Base-by-base conservation (phyloP, 176 grass and related monocot genomes). In the Musa beccarii region DNA sequence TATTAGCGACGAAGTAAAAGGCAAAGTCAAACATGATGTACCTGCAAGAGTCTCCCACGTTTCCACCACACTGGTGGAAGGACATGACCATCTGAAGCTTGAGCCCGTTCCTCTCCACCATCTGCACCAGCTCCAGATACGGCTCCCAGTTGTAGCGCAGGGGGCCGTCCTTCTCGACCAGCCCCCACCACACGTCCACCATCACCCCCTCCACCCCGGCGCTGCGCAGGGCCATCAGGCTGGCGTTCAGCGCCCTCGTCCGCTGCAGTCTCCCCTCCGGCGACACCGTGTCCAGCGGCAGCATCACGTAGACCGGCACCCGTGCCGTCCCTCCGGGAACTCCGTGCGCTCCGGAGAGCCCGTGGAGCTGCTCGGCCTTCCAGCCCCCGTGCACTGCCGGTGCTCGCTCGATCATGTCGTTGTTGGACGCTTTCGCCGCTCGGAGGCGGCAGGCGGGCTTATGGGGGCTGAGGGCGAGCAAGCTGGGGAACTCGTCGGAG, bases 161-260 rank as follows among this genome's bases (percentile, higher is more conserved):
- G 26, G 95, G 90, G 0, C 84, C 90, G 0, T 93, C 88, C 68
- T 82, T 72, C 79, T 98, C 95, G 17, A 94, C 95, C 59, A 98
- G 59, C 17, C 90, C 95, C 95, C 95, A 98, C 95, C 95, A 98
- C 75, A 93, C 95, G 79, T 98, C 95, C 50, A 85, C 90, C 90
- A 98, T 98, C 70, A 98, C 91, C 17, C 94, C 94, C 85, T 98
- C 88, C 78, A 89, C 94, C 43, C 94, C 90, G 11, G 88, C 94
- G 82, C 82, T 89, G 63, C 84, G 80, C 76, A 98, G 82, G 51
- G 94, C 90, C 94, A 85, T 81, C 76, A 98, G 83, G 52, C 90
- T 91, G 11, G 90, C 90, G 71, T 89, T 87, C 82, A 98, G 8
- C n/a, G 90, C 94, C 34, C 90, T 72, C 28, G 74, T 75, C 51